Percentiles rank a stretch among this genome's conserved stretches.
phyloP scores from a whole-genome alignment of 2,329 filamentous ascomycete species.

The Neofusicoccum parvum region DNA sequence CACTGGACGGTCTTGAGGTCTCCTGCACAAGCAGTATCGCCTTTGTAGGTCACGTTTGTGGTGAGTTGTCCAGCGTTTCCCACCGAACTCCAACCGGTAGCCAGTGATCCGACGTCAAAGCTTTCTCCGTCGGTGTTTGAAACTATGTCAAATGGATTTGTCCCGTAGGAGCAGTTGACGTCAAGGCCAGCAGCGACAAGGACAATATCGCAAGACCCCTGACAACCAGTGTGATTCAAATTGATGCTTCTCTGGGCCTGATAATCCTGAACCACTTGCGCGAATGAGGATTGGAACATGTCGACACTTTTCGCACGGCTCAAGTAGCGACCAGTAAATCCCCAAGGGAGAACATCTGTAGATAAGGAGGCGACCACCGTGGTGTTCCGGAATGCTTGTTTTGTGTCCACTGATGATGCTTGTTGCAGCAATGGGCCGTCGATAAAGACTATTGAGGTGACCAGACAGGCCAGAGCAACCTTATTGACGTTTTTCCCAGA shows the following conservation, averaged over 20 bases:
- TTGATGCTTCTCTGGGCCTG: neutral
- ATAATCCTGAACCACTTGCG: neutral
- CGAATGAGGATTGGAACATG: neutral
- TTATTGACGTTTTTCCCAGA: neutral
- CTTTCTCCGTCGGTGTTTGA: no score
- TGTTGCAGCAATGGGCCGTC: conserved; percentile 5
- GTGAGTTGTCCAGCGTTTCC: neutral
- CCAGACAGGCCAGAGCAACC: neutral
- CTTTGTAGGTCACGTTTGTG: conserved; percentile 18
- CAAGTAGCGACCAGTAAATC: neutral
- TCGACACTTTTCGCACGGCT: no score
- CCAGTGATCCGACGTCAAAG: no score
- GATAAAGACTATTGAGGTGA: neutral
- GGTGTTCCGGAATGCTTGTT: neutral
- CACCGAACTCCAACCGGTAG: no score
- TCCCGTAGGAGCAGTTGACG: neutral
- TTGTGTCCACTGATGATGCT: neutral
- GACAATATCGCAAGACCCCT: neutral
- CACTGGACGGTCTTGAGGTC: conserved; percentile 24
- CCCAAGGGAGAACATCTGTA: neutral
- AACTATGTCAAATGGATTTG: neutral
- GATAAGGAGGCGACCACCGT: neutral
- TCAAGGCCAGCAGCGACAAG: neutral
- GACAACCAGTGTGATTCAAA: neutral
- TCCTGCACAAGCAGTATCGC: conserved; percentile 24